Conservation (phyloP, 2,329 filamentous ascomycete species). For the Aspergillus terreus region DNA sequence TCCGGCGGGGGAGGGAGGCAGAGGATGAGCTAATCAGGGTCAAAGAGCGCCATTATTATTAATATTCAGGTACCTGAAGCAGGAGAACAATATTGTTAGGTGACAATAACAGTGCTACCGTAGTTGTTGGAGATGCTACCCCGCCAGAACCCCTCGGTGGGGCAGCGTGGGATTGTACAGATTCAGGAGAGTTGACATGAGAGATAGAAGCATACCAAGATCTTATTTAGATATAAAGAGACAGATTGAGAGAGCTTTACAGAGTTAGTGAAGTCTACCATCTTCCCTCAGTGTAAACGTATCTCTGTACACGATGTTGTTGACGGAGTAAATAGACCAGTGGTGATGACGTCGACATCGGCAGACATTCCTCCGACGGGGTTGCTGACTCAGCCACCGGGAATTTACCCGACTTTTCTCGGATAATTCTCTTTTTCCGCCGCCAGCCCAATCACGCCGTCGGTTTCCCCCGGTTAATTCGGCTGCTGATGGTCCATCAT, state of each 20-base stretch:
- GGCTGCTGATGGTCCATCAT: not conserved
- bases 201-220: no score
- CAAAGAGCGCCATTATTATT: no score
- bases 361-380: not conserved
- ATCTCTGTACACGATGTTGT: no score
- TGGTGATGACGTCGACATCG: not conserved
- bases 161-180: constrained; percentile 1
- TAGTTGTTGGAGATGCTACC: not conserved
- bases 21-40: not conserved
- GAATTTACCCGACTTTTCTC: not conserved
- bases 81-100: not conserved
- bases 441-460: not conserved
- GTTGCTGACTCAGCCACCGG: not conserved
- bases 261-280: no score
- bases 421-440: not conserved
- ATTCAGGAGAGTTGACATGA: not conserved
- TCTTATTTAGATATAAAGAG: no score
- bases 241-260: no score
- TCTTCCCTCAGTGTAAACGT: no score
- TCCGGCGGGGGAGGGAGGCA: constrained; percentile 15
- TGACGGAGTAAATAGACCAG: no score
- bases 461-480: not conserved
- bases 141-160: constrained; percentile 9
- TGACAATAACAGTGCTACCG: not conserved
- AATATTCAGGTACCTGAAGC: not conserved